These are phyloP conservation scores for Xylaria cubensis DNA, from an alignment of 495 filamentous ascomycete species.

Conservation along the genomic window DNA sequence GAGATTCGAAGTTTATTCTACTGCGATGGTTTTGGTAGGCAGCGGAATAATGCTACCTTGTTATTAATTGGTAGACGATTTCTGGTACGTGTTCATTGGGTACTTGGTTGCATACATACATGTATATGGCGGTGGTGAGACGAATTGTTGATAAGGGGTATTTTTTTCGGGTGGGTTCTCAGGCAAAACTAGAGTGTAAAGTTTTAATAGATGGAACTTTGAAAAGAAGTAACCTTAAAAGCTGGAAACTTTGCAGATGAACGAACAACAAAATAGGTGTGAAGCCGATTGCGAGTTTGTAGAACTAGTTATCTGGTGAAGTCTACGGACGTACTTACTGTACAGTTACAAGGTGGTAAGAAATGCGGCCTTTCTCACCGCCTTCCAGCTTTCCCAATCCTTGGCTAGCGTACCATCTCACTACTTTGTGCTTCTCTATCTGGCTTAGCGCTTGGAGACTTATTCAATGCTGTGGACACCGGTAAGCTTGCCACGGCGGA, in stretches of 20 bases:
- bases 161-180: not conserved
- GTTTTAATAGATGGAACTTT: not conserved
- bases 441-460: not conserved
- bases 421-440: not conserved
- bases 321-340: too few relatives aligned
- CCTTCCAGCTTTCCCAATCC: not conserved
- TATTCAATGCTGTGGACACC: constrained; percentile 1
- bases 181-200: not conserved
- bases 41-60: not conserved
- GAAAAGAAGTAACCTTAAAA: not conserved
- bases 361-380: not conserved
- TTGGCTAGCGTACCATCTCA: not conserved
- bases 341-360: not conserved
- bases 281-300: not conserved
- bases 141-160: not conserved
- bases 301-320: not conserved
- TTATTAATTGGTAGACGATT: not conserved
- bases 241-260: not conserved
- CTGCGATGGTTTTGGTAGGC: not conserved
- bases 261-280: not conserved
- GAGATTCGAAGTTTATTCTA: not conserved
- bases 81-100: not conserved
- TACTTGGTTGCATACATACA: not conserved
- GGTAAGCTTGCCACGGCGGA: constrained; percentile 3
- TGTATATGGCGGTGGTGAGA: not conserved